Percentiles rank a stretch among this genome's conserved stretches.
These are phyloP conservation scores for Pyrus betulifolia DNA, from an alignment of 306 rosid species.

Conservation along the genomic window DNA sequence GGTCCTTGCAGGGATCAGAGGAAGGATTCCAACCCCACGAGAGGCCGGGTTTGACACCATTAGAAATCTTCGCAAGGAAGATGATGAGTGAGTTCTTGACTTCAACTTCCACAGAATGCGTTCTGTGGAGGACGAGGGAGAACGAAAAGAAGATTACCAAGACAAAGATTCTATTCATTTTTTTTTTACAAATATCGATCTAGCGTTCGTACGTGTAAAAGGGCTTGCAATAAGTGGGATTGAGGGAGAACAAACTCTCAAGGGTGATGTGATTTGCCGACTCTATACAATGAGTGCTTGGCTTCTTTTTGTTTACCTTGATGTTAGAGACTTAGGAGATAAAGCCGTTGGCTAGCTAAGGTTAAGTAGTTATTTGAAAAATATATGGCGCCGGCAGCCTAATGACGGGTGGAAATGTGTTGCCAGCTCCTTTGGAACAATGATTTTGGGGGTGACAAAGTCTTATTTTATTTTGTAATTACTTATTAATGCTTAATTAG, in stretches of 20 bases:
- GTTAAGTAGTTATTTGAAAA: constrained; percentile 12
- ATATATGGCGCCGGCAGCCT: constrained; percentile 39
- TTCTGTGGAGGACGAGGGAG: constrained; percentile 22
- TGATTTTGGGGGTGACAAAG: neutral
- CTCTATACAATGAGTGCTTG: constrained; percentile 31
- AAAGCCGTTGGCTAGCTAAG: neutral
- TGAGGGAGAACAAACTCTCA: constrained; percentile 19
- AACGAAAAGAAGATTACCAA: constrained; percentile 31
- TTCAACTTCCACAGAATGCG: constrained; percentile 42
- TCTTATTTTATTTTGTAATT: neutral
- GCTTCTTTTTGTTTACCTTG: constrained; percentile 5
- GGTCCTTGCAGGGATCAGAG: constrained; percentile 61
- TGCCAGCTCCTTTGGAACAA: constrained; percentile 27
- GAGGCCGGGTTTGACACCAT: constrained; percentile 12
- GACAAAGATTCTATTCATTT: constrained; percentile 40
- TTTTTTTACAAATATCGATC: constrained; percentile 14
- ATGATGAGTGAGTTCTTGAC: constrained; percentile 37
- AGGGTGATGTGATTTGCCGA: constrained; percentile 24
- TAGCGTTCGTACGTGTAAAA: constrained; percentile 7
- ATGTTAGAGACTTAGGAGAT: neutral
- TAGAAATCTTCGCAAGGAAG: constrained; percentile 44
- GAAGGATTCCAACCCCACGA: constrained; percentile 36
- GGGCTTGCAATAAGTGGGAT: neutral
- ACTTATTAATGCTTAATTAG: too few species aligned
- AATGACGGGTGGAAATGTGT: constrained; percentile 7